A percentile compares a stretch with the other conserved stretches of the same genome.
These are phyloP conservation scores for Cyathus striatus DNA, from an alignment of 768 basidiomycete genomes.

Conservation along the genomic window DNA sequence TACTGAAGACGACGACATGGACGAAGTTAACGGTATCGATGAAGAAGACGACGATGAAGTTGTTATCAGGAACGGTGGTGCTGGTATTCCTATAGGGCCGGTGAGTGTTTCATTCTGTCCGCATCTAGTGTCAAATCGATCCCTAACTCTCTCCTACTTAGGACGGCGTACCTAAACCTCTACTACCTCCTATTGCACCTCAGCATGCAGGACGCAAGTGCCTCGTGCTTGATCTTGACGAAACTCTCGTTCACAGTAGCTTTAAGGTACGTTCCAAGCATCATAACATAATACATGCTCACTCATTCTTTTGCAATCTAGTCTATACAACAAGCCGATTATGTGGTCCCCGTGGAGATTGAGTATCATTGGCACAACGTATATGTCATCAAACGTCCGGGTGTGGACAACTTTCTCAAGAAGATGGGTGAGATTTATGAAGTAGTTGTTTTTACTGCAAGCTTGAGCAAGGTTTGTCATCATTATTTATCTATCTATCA, in stretches of 20 bases:
- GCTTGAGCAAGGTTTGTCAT: slow-evolving; percentile 82
- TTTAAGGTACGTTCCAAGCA: slow-evolving; percentile 71
- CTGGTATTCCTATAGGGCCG: slow-evolving; percentile 91
- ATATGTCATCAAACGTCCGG: slow-evolving; percentile 97
- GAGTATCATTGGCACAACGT: slow-evolving; percentile 98
- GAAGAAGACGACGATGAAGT: slow-evolving; percentile 89
- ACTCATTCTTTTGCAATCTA: slow-evolving; percentile 24
- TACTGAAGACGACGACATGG: slow-evolving; percentile 62
- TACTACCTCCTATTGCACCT: slow-evolving; percentile 80
- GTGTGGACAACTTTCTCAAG: slow-evolving; percentile 94
- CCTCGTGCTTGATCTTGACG: slow-evolving; percentile 93
- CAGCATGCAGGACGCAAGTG: slow-evolving; percentile 90
- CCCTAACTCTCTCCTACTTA: slow-evolving; percentile 19
- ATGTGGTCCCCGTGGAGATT: slow-evolving; percentile 98
- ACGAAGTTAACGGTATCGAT: slow-evolving; percentile 46
- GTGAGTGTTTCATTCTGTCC: slow-evolving; percentile 42
- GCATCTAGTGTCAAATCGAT: slow-evolving; percentile 1
- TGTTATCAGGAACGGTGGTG: slow-evolving; percentile 85
- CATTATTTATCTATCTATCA: slow-evolving; percentile 2
- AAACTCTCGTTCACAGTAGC: slow-evolving; percentile 94
- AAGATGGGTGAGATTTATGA: slow-evolving; percentile 99
- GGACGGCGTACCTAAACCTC: slow-evolving; percentile 84
- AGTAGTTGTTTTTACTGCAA: slow-evolving; percentile 96
- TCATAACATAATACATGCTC: slow-evolving; percentile 4
- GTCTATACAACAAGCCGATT: slow-evolving; percentile 94